Conservation (phyloP, 768 basidiomycete genomes). For the Rhodotorula paludigena region DNA sequence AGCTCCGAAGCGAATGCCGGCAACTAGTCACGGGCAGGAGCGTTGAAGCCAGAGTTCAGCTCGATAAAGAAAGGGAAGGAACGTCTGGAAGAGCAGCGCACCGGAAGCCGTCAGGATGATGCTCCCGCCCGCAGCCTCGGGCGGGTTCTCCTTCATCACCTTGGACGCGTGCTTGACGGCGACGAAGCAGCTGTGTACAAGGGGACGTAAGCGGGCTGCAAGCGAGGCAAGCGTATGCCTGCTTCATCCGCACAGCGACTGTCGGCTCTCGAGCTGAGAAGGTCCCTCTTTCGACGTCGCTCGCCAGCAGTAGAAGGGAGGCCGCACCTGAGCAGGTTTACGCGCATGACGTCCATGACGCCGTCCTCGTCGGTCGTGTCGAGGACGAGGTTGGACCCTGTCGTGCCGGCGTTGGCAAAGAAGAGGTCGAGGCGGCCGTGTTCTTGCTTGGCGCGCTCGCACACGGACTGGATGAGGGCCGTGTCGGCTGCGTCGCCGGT, state of each 20-base stretch:
- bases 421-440: slow-evolving; percentile 86
- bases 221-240: too few species aligned
- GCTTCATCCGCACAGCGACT: too few species aligned
- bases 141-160: slow-evolving; percentile 68
- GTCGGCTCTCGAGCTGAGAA: too few species aligned
- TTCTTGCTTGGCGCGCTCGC: slow-evolving; percentile 67
- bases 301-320: too few species aligned
- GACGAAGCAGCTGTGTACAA: slow-evolving; percentile 70
- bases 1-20: slow-evolving; percentile 75
- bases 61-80: neutral
- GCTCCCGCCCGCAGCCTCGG: slow-evolving; percentile 68
- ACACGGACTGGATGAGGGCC: slow-evolving; percentile 60
- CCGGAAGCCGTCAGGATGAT: slow-evolving; percentile 80
- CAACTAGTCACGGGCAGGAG: slow-evolving; percentile 56
- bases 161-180: slow-evolving; percentile 79
- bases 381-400: slow-evolving; percentile 8
- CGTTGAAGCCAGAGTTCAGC: neutral
- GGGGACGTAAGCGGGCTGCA: too few species aligned
- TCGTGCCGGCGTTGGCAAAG: slow-evolving; percentile 68
- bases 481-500: slow-evolving; percentile 83
- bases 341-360: slow-evolving; percentile 70
- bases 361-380: slow-evolving; percentile 52
- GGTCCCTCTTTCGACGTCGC: too few species aligned
- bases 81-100: slow-evolving; percentile 51
- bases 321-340: slow-evolving; percentile 64